Evolutionary conservation across 2,329 filamentous ascomycete species (phyloP).

Genomic region (Grosmannia clavigera): DNA sequence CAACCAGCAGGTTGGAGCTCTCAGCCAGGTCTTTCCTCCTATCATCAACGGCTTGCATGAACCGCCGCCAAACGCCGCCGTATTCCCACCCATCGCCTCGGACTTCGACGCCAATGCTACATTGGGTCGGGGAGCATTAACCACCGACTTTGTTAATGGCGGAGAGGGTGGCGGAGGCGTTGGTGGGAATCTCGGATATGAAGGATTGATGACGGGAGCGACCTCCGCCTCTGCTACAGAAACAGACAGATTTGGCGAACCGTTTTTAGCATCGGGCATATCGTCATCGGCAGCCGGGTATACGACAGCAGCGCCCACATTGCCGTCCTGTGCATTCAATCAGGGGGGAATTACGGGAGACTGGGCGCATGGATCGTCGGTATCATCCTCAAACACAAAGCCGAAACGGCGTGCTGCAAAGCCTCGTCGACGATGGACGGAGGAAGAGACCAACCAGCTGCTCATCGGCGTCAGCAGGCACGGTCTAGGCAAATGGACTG

Average conservation of each 20-base stretch:
- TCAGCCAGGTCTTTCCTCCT: constrained; percentile 37
- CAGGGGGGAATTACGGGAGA: not conserved
- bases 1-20: constrained; percentile 29
- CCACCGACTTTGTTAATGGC: constrained; percentile 25
- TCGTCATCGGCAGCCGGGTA: not conserved
- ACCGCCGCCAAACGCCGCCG: constrained; percentile 45
- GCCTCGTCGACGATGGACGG: constrained; percentile 50
- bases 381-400: constrained; percentile 22
- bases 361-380: not conserved
- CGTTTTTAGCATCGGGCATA: constrained; percentile 1
- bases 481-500: constrained; percentile 54
- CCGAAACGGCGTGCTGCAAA: constrained; percentile 42
- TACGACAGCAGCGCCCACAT: not conserved
- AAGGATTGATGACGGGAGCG: constrained; percentile 10
- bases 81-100: constrained; percentile 53
- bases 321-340: not conserved
- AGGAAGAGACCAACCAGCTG: constrained; percentile 51
- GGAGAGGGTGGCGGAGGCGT: not conserved
- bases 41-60: constrained; percentile 54
- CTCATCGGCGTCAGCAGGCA: constrained; percentile 48
- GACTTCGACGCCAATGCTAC: constrained; percentile 39
- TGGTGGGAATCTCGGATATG: constrained; percentile 2
- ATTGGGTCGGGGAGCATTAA: constrained; percentile 26
- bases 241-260: constrained; percentile 13
- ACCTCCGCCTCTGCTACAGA: constrained; percentile 10